Conservation (phyloP, 1,284 basidiomycete genomes). For the Mycena citricolor region DNA sequence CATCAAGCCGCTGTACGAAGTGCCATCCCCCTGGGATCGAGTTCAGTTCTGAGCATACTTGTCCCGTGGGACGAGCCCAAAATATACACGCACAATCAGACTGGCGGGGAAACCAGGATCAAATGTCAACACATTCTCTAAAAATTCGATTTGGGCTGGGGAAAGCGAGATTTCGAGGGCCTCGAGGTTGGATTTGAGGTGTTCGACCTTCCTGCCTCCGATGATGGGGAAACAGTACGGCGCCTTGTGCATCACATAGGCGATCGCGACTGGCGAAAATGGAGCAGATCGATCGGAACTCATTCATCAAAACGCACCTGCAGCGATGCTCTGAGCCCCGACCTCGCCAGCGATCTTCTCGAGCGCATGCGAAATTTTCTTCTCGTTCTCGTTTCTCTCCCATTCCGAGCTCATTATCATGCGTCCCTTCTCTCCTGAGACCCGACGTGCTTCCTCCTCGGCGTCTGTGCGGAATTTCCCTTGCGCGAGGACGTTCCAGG, state of each 20-base stretch:
- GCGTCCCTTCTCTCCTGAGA: no score
- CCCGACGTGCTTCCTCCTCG: no score
- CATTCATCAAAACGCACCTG: no score
- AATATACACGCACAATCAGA: constrained; percentile 37
- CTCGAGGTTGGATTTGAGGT: constrained; percentile 42
- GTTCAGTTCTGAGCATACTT: no score
- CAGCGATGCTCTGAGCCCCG: not conserved
- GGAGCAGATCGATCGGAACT: not conserved
- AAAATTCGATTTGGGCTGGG: constrained; percentile 37
- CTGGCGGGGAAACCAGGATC: constrained; percentile 38
- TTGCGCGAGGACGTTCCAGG: constrained; percentile 49
- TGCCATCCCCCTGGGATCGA: no score
- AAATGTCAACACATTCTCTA: constrained; percentile 39
- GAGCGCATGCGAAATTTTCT: constrained; percentile 38
- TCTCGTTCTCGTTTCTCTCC: constrained; percentile 34
- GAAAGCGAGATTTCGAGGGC: constrained; percentile 40
- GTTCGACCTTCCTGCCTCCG: constrained; percentile 46
- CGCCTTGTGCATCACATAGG: constrained; percentile 39
- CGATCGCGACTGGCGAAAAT: constrained; percentile 20
- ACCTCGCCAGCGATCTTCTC: constrained; percentile 28
- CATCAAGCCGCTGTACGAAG: no score
- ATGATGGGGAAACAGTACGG: constrained; percentile 44
- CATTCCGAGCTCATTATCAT: no score
- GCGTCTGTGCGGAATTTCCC: constrained; percentile 48
- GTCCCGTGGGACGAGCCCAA: no score